These are phyloP conservation scores for Parachaetomium inaequale DNA, from an alignment of 495 filamentous ascomycete species.

Conservation along the genomic window DNA sequence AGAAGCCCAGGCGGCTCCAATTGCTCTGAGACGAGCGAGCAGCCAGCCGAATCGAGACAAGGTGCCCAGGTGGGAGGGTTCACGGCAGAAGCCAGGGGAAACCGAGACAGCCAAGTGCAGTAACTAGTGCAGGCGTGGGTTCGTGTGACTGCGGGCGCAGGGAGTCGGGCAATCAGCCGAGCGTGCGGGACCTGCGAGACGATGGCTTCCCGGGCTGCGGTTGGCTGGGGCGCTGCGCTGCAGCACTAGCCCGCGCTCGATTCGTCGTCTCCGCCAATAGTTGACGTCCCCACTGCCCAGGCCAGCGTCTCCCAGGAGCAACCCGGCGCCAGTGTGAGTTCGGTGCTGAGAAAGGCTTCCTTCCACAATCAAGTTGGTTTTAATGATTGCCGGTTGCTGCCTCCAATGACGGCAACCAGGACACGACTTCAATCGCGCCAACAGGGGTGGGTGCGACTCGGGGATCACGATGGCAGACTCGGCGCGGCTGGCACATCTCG, in stretches of 20 bases:
- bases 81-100: constrained; percentile 24
- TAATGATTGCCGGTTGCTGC: not conserved
- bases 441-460: constrained; percentile 12
- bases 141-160: constrained; percentile 21
- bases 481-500: constrained; percentile 23
- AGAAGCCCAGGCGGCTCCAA: constrained; percentile 18
- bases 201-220: constrained; percentile 22
- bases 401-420: constrained; percentile 1
- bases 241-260: constrained; percentile 14
- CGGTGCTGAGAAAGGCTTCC: too few relatives aligned
- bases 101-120: too few relatives aligned
- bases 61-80: constrained; percentile 19
- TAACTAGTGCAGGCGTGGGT: constrained; percentile 20
- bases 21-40: constrained; percentile 10
- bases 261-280: constrained; percentile 15
- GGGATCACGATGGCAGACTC: not conserved
- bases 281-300: constrained; percentile 12
- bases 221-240: constrained; percentile 20
- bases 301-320: not conserved
- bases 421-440: not conserved
- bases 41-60: constrained; percentile 29
- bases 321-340: constrained; percentile 2
- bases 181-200: constrained; percentile 7
- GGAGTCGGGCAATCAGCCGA: constrained; percentile 26
- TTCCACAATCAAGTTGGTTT: not conserved